Base-by-base conservation (phyloP, 1,284 basidiomycete genomes). In the Ceratobasidium sp. region DNA sequence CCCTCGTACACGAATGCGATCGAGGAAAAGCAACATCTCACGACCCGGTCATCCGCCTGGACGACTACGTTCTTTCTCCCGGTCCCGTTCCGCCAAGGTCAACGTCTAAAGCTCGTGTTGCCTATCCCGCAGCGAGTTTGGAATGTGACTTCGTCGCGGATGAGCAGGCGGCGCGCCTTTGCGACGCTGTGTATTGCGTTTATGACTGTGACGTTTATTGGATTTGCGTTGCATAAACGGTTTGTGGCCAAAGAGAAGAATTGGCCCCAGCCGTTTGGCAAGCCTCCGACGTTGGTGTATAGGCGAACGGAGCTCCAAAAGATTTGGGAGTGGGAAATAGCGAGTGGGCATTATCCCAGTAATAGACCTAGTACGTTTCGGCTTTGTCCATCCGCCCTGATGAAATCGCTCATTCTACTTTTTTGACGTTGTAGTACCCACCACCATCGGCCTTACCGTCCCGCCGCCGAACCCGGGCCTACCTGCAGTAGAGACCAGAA, bases 251-350 rank as follows among this genome's bases (percentile, higher is more conserved):
- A 88, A 80, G 87, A 88, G 76, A 90, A 90, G 81, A 88, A 89
- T 56, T 95, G 94, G 93, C 89, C 92, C 12, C 87, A 90, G 60
- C 90, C 91, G n/a, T 90, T 93, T 80, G 87, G 88, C 63, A 91
- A 94, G 80, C 90, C 92, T 7, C 88, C 92, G 67, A 96, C 96
- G 5, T 88, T 95, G 56, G 92, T 98, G 56, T 93, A 93, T 81
- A 88, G 89, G 60, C 87, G 90, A 68, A 91, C 93, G 72, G 95
- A 97, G 83, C 83, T 97, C 55, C 92, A 93, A 81, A 89, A 91
- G 82, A 94, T 98, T 85, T 98, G 96, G 96, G 89, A 93, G 81
- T 98, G 96, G 96, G 96, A 98, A 86, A 90, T 98, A 77, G 87
- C 90, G 60, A 94, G 94, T 81, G 97, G 97, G 0, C 95, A 97